Conservation (phyloP, 345 rosid genomes). For the Erodium maritimum region DNA sequence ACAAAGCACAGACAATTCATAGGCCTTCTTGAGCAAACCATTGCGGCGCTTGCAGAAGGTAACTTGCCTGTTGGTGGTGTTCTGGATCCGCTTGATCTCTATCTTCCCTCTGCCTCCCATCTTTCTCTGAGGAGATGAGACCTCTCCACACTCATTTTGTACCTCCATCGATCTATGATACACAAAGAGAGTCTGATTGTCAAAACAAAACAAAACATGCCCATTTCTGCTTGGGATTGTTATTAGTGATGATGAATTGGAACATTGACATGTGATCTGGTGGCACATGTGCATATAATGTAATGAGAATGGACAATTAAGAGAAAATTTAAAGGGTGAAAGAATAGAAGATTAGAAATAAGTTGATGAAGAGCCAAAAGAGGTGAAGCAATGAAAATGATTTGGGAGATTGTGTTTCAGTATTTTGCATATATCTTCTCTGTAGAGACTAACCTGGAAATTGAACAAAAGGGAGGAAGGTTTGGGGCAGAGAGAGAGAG, state of each 20-base stretch:
- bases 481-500: neutral
- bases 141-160: constrained; percentile 21
- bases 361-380: constrained; percentile 20
- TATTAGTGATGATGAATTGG: too few relatives aligned
- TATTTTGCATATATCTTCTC: constrained; percentile 8
- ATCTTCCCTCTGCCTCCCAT: constrained; percentile 84
- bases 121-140: constrained; percentile 50
- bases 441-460: constrained; percentile 27
- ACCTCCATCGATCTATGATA: constrained; percentile 21
- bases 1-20: too few relatives aligned
- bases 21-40: constrained; percentile 92
- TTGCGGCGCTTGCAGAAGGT: constrained; percentile 95
- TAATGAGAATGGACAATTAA: too few relatives aligned
- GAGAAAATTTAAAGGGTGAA: too few relatives aligned
- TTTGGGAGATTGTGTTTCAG: constrained; percentile 22
- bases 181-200: constrained; percentile 1
- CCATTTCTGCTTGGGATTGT: too few relatives aligned
- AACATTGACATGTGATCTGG: too few relatives aligned
- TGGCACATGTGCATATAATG: too few relatives aligned
- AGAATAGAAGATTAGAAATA: neutral
- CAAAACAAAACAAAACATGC: too few relatives aligned
- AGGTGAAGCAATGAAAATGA: constrained; percentile 25
- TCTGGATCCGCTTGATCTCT: constrained; percentile 99
- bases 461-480: constrained; percentile 10
- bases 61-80: constrained; percentile 95